Evolutionary conservation across 495 filamentous ascomycete species (phyloP).

Genomic region (Aspergillus cristatus): DNA sequence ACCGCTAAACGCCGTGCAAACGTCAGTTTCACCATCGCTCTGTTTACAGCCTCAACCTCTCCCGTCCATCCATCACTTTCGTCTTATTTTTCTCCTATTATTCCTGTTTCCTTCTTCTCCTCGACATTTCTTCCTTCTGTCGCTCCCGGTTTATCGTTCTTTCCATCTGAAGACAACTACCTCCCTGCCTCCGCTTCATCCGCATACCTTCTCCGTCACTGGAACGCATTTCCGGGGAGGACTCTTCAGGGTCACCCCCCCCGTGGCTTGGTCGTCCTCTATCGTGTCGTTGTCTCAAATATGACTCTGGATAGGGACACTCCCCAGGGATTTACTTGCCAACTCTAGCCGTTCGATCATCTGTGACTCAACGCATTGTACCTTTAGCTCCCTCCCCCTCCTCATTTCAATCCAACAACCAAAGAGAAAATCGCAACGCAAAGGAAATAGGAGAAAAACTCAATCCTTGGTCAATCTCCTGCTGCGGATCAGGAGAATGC

Average conservation of each 20-base stretch:
- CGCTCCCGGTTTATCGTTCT: neutral
- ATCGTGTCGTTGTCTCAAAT: constrained; percentile 22
- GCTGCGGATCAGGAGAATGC: too few relatives aligned
- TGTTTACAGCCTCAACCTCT: neutral
- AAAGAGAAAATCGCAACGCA: constrained; percentile 1
- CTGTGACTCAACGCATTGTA: constrained; percentile 38
- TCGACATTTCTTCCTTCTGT: too few relatives aligned
- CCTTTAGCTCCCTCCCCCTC: constrained; percentile 19
- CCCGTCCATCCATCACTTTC: neutral
- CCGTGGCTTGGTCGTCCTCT: constrained; percentile 11
- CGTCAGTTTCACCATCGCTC: constrained; percentile 6
- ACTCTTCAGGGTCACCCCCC: neutral
- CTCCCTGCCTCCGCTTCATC: too few relatives aligned
- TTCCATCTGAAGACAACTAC: too few relatives aligned
- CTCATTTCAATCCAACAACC: neutral
- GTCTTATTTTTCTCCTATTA: neutral
- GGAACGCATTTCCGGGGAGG: too few relatives aligned
- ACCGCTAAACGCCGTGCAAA: constrained; percentile 16
- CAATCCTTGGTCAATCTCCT: constrained; percentile 3
- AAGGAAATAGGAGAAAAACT: constrained; percentile 2
- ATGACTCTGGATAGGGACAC: constrained; percentile 33
- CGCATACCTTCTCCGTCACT: too few relatives aligned
- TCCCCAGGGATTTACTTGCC: constrained; percentile 35
- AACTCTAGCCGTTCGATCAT: constrained; percentile 29
- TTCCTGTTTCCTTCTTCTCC: neutral